Evolutionary conservation across 1,284 basidiomycete species (phyloP), one percentile per base, ranked within the genome.

Genomic region (Sanguinoderma infundibulare): DNA sequence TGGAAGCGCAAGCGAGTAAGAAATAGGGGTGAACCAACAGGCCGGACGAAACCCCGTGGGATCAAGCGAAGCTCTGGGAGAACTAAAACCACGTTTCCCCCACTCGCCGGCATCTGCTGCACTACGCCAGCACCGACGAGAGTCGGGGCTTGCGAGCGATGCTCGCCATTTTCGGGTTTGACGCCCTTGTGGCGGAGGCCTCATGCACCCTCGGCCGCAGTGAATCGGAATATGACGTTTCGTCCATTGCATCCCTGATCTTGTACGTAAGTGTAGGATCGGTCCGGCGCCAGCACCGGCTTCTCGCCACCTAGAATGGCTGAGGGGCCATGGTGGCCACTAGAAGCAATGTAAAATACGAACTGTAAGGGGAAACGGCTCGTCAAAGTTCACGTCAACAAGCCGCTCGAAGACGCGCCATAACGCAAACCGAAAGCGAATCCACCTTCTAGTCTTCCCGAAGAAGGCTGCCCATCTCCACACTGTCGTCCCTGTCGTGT

Each of bases 391-490:
- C 39, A 28, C 28, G 20, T 12, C 26, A 39, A 28, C 9, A n/a
- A 12, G 3, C 9, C 17, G 8, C 9, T 26, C 17, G 39, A 42
- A 32, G 30, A 57, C 50, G 50, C 50, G 57, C 55, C 36, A 40
- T 55, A 6, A 49, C n/a, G 6, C 30, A 20, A 26, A n/a, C 24
- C 30, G 49, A 42, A 46, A 62, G n/a, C 49, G n/a, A 32, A 35
- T 51, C 30, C 17, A 32, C 6, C 14, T 4, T 3, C 63, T 55
- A 74, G 47, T 75, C 74, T 50, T 69, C 65, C 59, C 77, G 67
- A 72, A 80, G 74, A 46, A 87, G 71, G 47, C 75, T 78, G 24
- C 85, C 87, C 81, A 91, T 81, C 73, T 91, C 90, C 77, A 91
- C 80, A 39, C 40, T 62, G 47, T 78, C 74, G 24, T 76, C 74